phyloP scores from a whole-genome alignment of 495 filamentous ascomycete genomes.

The Aspergillus mulundensis region DNA sequence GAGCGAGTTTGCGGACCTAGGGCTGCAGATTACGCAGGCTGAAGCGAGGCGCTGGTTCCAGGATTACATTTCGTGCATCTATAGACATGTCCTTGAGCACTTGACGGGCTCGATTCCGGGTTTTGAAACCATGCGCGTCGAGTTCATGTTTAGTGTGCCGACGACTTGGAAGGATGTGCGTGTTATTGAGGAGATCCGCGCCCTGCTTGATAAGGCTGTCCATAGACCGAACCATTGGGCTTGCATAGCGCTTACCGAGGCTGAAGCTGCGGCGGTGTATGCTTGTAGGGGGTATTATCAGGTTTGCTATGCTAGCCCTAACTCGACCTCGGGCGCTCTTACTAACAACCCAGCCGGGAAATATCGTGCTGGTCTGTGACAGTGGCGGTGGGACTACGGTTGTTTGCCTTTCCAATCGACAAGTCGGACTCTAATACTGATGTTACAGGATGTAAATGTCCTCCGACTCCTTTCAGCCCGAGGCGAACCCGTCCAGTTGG shows the following conservation, averaged over 20 bases:
- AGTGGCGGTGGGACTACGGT: slow-evolving; percentile 51
- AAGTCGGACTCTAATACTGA: background rate
- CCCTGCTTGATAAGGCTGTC: slow-evolving; percentile 46
- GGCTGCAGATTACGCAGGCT: slow-evolving; percentile 24
- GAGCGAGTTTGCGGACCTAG: slow-evolving; percentile 33
- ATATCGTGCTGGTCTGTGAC: slow-evolving; percentile 52
- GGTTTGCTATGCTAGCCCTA: too few species aligned
- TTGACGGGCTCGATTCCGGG: slow-evolving; percentile 37
- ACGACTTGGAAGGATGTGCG: slow-evolving; percentile 61
- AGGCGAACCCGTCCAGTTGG: slow-evolving; percentile 27
- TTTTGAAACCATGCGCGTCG: slow-evolving; percentile 38
- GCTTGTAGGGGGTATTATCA: slow-evolving; percentile 38
- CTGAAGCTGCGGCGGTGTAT: slow-evolving; percentile 63
- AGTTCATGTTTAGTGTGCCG: slow-evolving; percentile 65
- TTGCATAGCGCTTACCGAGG: slow-evolving; percentile 61
- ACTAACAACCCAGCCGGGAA: too few species aligned
- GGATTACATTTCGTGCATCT: slow-evolving; percentile 54
- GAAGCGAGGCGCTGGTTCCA: slow-evolving; percentile 53
- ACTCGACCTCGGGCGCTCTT: too few species aligned
- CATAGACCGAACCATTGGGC: slow-evolving; percentile 39
- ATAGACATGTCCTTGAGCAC: slow-evolving; percentile 50
- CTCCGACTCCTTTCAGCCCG: slow-evolving; percentile 27
- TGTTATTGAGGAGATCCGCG: slow-evolving; percentile 54
- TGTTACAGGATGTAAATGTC: slow-evolving; percentile 37
- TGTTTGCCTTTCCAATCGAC: background rate